These are phyloP conservation scores for Herpomyces periplanetae DNA, from an alignment of 2,329 filamentous ascomycete genomes.

Conservation along the genomic window DNA sequence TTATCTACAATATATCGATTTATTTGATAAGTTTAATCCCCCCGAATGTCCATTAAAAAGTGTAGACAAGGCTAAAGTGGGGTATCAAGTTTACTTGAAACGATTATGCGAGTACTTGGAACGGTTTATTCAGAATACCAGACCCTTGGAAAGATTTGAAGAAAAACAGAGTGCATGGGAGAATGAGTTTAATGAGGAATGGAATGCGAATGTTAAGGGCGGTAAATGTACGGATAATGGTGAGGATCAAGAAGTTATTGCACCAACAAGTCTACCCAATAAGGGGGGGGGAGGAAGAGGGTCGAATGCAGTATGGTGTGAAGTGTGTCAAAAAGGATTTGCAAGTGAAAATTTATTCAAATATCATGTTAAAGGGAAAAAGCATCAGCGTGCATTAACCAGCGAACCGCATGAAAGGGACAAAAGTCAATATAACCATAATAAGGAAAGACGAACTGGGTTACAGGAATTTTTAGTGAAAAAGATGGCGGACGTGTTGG, in stretches of 20 bases:
- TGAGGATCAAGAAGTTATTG: constrained; percentile 4
- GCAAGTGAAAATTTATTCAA: constrained; percentile 84
- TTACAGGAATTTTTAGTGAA: constrained; percentile 53
- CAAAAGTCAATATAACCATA: constrained; percentile 4
- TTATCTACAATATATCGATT: constrained; percentile 69
- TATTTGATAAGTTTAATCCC: constrained; percentile 49
- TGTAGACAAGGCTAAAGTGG: constrained; percentile 52
- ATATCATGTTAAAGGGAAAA: constrained; percentile 52
- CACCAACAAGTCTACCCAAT: no score
- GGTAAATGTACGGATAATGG: constrained; percentile 17
- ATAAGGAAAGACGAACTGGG: constrained; percentile 56
- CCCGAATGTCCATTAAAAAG: constrained; percentile 34
- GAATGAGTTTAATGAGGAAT: constrained; percentile 40
- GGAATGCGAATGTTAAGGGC: constrained; percentile 40
- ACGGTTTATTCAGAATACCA: constrained; percentile 41
- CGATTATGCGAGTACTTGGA: constrained; percentile 49
- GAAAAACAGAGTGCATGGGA: constrained; percentile 37
- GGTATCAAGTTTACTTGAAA: constrained; percentile 62
- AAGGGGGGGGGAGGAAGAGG: no score
- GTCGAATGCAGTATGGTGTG: constrained; percentile 73
- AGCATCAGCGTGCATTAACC: no score
- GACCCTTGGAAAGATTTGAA: constrained; percentile 50
- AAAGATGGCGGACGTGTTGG: constrained; percentile 40
- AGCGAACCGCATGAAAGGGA: constrained; percentile 5
- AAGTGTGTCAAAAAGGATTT: constrained; percentile 74